Base-by-base conservation (phyloP, 352 stramenopile genomes). In the Phytophthora pisi region DNA sequence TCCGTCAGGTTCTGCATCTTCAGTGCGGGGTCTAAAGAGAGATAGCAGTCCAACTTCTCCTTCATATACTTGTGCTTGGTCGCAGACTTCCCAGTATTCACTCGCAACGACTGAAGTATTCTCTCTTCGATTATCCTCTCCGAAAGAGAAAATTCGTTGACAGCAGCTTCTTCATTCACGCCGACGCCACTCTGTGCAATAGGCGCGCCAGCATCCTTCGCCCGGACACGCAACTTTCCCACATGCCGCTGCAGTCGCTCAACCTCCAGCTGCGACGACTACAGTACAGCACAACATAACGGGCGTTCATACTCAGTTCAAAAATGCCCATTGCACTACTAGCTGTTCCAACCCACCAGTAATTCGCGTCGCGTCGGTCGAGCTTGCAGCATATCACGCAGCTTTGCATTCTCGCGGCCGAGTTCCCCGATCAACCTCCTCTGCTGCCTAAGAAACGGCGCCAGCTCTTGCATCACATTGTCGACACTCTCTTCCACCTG, bases 81-180 rank as follows among this genome's bases (percentile, higher is more conserved):
- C 18, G 13, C 7, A 2, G 71, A 57, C 2, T 57, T 61, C 50
- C 61, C 54, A 6, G 70, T 65, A 3, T 72, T 64, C 11, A 78
- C 66, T 6, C 55, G 53, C 28, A 80, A 20, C 31, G n/a, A 53
- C 15, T 60, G 61, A 9, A 80, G 56, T 26, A 80, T 10, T 26
- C 65, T 75, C 13, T 77, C 73, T 55, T 77, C 61, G 4, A 40
- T 24, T 31, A 78, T 76, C n/a, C 69, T 68, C 6, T 75, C 65
- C 3, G 56, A 56, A 38, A 78, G 61, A 7, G 69, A 72, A 24
- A n/a, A 7, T 2, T 55, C n/a, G 8, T 46, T 64, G 15, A 4
- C 38, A 50, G 34, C 8, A 7, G 20, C 15, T 18, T 38, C n/a
- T 18, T 54, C 30, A 51, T 31, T 20, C 4, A 20, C 23, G 16